Evolutionary conservation across 805 yeast genomes (phyloP), one percentile per base, ranked within the genome.

Genomic region (Hemisphaericaspora nanyangensis): DNA sequence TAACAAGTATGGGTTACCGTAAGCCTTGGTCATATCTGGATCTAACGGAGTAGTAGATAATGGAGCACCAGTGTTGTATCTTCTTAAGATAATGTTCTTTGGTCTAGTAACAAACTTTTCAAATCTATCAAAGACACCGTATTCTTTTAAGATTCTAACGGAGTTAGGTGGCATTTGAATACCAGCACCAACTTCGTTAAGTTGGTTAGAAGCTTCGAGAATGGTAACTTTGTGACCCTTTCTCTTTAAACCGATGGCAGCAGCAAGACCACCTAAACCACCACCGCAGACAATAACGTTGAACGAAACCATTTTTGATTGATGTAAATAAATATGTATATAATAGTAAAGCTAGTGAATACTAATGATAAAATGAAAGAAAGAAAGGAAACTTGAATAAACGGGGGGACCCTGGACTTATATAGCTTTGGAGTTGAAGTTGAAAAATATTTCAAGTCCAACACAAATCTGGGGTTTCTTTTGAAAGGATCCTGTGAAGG

Each of bases 141-240:
- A 47, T 20, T 45, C 42, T 29, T 48, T 45, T n/a, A 58, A 41
- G 25, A 59, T 52, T 17, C 49, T 46, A 2, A 50, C 43, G 4
- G 58, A 47, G 29, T 57, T 55, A 8, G 64, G 65, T 13, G 62
- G 61, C 25, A 58, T 45, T 43, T 57, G 63, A 32, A 58, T 58
- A 26, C 63, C 63, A 22, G 63, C 63, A 17, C 63, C 63, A 28
- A 58, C 61, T 40, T 58, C 63, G 16, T 51, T 55, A 15, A 56
- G 43, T n/a, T 40, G 41, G 12, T 51, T 38, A 17, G 63, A 58
- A 20, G 49, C 44, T 39, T 58, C 63, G 19, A 57, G 46, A 19
- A 58, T 35, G 7, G 46, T 48, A 19, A 58, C 63, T 6, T 40
- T 36, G 38, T 57, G 62, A 12, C 62, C 63, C 17, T 46, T 35